A percentile compares a stretch with the other conserved stretches of the same genome.
phyloP scores from a whole-genome alignment of 1,284 basidiomycete genomes.

The Moniliophthora roreri region DNA sequence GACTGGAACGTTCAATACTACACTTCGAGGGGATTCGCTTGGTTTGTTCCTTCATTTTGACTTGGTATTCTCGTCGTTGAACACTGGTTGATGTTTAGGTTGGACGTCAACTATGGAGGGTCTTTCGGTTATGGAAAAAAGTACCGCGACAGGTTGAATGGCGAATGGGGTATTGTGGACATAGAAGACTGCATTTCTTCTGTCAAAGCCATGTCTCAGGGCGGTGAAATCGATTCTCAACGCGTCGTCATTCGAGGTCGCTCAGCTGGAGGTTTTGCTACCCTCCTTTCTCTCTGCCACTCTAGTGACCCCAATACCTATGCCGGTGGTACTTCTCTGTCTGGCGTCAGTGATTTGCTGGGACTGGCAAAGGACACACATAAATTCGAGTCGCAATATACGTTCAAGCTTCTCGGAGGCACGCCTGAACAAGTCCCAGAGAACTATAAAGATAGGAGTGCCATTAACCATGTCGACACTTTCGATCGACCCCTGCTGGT shows the following conservation, averaged over 20 bases:
- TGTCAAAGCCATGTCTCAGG: slow-evolving; percentile 45
- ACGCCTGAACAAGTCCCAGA: slow-evolving; percentile 41
- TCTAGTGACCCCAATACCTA: slow-evolving; percentile 26
- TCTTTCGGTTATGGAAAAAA: slow-evolving; percentile 64
- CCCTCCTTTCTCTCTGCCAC: slow-evolving; percentile 38
- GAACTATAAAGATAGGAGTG: slow-evolving; percentile 50
- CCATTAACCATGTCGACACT: slow-evolving; percentile 47
- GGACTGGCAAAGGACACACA: slow-evolving; percentile 55
- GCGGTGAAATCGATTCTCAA: slow-evolving; percentile 51
- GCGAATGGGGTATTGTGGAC: slow-evolving; percentile 71
- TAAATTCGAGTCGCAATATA: slow-evolving; percentile 64
- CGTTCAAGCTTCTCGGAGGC: slow-evolving; percentile 57
- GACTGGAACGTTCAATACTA: slow-evolving; percentile 59
- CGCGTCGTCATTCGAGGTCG: slow-evolving; percentile 62
- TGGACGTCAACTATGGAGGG: slow-evolving; percentile 72
- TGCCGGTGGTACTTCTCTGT: slow-evolving; percentile 47
- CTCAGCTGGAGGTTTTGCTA: slow-evolving; percentile 64
- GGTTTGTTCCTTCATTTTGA: slow-evolving; percentile 34
- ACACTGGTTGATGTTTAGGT: slow-evolving; percentile 39
- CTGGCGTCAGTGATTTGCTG: slow-evolving; percentile 53
- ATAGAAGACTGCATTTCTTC: slow-evolving; percentile 54
- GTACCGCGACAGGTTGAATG: slow-evolving; percentile 51
- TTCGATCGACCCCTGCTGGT: slow-evolving; percentile 54
- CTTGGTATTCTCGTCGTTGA: not conserved
- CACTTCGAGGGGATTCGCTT: slow-evolving; percentile 67